phyloP scores from a whole-genome alignment of 2,329 filamentous ascomycete species.

The Neocucurbitaria cava region DNA sequence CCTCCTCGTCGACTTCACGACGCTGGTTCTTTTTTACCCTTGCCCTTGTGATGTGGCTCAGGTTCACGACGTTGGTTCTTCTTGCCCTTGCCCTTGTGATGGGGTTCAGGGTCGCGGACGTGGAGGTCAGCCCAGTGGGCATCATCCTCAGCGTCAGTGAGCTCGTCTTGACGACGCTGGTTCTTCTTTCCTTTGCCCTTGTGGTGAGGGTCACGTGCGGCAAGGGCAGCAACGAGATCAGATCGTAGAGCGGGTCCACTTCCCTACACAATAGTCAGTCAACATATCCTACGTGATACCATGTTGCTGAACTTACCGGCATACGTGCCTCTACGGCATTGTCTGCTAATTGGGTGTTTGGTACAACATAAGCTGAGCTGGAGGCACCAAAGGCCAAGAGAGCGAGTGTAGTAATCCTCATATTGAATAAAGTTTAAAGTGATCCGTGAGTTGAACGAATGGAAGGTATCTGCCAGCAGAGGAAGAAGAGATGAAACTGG shows the following conservation, averaged over 20 bases:
- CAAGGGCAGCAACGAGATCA: slow-evolving; percentile 31
- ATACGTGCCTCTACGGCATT: slow-evolving; percentile 37
- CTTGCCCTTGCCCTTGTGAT: slow-evolving; percentile 7
- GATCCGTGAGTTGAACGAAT: slow-evolving; percentile 19
- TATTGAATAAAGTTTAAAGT: slow-evolving; percentile 28
- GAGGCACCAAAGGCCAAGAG: slow-evolving; percentile 43
- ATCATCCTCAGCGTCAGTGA: slow-evolving; percentile 5
- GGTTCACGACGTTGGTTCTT: slow-evolving; percentile 8
- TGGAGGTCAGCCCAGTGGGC: slow-evolving; percentile 11
- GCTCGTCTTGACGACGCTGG: slow-evolving; percentile 3
- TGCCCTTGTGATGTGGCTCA: slow-evolving; percentile 13
- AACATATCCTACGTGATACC: neutral
- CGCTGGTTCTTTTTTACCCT: slow-evolving; percentile 3
- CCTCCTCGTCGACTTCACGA: neutral
- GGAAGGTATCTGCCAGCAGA: slow-evolving; percentile 41
- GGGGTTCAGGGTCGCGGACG: slow-evolving; percentile 3
- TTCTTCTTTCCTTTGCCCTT: slow-evolving; percentile 19
- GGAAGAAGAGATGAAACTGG: slow-evolving; percentile 30
- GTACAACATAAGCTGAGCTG: slow-evolving; percentile 42
- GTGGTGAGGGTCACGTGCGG: slow-evolving; percentile 24
- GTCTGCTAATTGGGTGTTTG: slow-evolving; percentile 23
- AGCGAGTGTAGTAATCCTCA: slow-evolving; percentile 39
- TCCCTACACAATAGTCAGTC: slow-evolving; percentile 25
- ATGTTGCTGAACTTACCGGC: slow-evolving; percentile 23
- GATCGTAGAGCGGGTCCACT: slow-evolving; percentile 27